These are phyloP conservation scores for Pouteria glomerata DNA, from an alignment of 148 eudicot genomes.

Conservation along the genomic window DNA sequence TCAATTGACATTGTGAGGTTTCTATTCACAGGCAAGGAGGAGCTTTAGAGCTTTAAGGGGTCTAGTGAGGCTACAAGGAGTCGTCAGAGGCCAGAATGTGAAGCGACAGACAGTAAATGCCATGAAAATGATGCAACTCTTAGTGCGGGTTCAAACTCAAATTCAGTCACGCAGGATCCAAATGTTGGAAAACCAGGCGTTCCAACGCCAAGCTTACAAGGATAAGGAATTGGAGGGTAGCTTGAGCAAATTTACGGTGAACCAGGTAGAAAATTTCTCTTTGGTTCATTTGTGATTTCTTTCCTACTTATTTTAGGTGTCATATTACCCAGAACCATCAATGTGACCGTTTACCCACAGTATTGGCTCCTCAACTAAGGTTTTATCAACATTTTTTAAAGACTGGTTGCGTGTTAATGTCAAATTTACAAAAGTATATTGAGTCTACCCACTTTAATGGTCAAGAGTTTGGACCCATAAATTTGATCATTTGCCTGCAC, in stretches of 20 bases:
- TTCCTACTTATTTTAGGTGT: background rate
- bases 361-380: background rate
- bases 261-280: conserved; percentile 18
- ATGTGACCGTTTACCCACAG: background rate
- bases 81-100: conserved; percentile 82
- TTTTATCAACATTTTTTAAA: background rate
- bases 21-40: conserved; percentile 66
- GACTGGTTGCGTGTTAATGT: background rate
- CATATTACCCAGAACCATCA: background rate
- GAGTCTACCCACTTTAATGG: no score
- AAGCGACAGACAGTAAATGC: conserved; percentile 80
- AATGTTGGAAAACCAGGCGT: conserved; percentile 79
- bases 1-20: conserved; percentile 17
- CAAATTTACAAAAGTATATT: background rate
- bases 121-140: conserved; percentile 83
- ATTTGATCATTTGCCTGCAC: background rate
- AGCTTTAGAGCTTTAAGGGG: conserved; percentile 76
- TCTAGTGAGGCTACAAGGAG: conserved; percentile 84
- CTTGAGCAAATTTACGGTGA: conserved; percentile 54
- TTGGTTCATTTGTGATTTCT: background rate
- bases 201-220: conserved; percentile 47
- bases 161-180: conserved; percentile 82
- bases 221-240: conserved; percentile 49
- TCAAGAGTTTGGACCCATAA: no score
- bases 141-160: conserved; percentile 91